A percentile compares a stretch with the other conserved stretches of the same genome.
Evolutionary conservation across 148 eudicot genomes (phyloP).

Genomic region (Gaultheria prostrata): DNA sequence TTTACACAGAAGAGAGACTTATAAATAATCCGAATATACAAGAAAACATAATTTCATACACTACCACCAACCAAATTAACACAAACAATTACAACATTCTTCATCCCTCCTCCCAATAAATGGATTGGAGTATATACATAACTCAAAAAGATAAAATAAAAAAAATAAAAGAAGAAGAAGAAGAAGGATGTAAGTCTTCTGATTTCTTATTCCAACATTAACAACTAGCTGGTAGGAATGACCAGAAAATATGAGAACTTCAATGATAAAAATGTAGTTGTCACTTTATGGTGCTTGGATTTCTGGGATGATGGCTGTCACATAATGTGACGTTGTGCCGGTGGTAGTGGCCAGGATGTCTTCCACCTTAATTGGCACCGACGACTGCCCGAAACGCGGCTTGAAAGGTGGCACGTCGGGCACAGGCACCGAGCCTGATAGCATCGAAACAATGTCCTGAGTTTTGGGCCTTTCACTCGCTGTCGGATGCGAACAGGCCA

Average conservation of each 20-base stretch:
- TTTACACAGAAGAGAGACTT: background rate
- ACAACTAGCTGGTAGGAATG: too few relatives aligned
- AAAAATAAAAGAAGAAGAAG: too few relatives aligned
- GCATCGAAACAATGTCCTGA: conserved; percentile 45
- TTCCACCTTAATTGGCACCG: conserved; percentile 36
- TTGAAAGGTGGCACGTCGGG: conserved; percentile 68
- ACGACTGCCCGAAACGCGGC: conserved; percentile 72
- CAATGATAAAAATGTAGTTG: background rate
- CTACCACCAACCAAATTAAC: too few relatives aligned
- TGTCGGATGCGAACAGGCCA: conserved; percentile 72
- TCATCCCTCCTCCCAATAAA: too few relatives aligned
- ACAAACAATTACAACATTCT: too few relatives aligned
- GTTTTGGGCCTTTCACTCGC: conserved; percentile 62
- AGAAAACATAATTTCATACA: too few relatives aligned
- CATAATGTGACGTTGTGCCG: conserved; percentile 18
- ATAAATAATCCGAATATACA: too few relatives aligned
- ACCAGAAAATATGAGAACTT: background rate
- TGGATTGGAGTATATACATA: too few relatives aligned
- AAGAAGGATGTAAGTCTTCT: background rate
- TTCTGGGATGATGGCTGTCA: conserved; percentile 25
- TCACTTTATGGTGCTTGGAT: background rate
- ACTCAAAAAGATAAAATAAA: too few relatives aligned
- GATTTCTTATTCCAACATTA: background rate
- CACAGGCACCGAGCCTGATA: conserved; percentile 46
- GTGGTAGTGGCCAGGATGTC: conserved; percentile 22